Evolutionary conservation across 1,284 basidiomycete genomes (phyloP).

Genomic region (Vanrija sp.): DNA sequence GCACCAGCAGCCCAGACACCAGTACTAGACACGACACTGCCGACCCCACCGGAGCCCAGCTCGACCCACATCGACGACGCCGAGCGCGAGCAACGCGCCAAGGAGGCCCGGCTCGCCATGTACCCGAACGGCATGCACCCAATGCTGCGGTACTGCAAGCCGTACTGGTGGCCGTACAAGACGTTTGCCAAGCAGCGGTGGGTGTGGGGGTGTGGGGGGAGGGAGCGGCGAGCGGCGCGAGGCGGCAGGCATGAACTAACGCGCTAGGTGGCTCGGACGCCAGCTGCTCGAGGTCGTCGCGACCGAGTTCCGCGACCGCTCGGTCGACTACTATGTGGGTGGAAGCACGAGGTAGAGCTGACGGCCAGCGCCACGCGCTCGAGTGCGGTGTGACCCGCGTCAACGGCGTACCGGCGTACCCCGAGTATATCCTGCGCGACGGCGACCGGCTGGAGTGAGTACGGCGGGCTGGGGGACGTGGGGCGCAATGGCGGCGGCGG

Average conservation of each 20-base stretch:
- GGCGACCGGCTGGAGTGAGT: conserved; percentile 86
- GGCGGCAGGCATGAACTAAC: too few species aligned
- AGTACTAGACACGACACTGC: background rate
- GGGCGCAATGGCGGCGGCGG: too few species aligned
- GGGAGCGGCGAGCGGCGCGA: too few species aligned
- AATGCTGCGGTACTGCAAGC: conserved; percentile 48
- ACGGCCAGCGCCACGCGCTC: conserved; percentile 71
- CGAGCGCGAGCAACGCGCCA: background rate
- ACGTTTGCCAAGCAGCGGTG: conserved; percentile 90
- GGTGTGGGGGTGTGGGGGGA: conserved; percentile 52
- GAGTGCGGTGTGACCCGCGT: conserved; percentile 93
- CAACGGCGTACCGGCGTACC: conserved; percentile 76
- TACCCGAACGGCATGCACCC: conserved; percentile 43
- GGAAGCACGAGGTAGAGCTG: background rate
- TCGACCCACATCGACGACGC: background rate
- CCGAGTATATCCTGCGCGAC: conserved; percentile 74
- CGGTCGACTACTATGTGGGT: conserved; percentile 87
- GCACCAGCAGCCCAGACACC: background rate
- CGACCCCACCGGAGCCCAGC: background rate
- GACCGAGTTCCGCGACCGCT: conserved; percentile 84
- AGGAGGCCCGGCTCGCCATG: background rate
- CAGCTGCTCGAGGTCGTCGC: conserved; percentile 69
- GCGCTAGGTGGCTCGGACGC: conserved; percentile 46
- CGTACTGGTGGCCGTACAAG: conserved; percentile 59
- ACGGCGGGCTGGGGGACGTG: background rate